phyloP scores from a whole-genome alignment of 805 yeast genomes.

The Tetrapisispora nanseiensis region DNA sequence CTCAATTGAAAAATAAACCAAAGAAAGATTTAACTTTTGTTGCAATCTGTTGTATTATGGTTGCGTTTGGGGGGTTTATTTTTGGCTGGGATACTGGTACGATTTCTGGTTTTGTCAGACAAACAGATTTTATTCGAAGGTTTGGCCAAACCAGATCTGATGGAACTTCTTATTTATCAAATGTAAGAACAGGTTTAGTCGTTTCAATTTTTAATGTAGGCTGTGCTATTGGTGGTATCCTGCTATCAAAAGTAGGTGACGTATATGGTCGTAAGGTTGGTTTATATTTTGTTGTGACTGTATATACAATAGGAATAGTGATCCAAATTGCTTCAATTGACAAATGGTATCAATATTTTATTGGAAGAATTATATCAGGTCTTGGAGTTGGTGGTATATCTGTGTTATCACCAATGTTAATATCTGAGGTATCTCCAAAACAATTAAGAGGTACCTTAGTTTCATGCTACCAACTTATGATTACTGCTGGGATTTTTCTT shows the following conservation, averaged over 20 bases:
- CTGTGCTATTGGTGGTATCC: conserved; percentile 64
- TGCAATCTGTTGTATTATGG: conserved; percentile 30
- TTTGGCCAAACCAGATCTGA: conserved; percentile 16
- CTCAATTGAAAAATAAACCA: conserved; percentile 15
- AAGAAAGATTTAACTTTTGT: conserved; percentile 23
- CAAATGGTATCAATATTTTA: conserved; percentile 62
- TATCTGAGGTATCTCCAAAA: conserved; percentile 35
- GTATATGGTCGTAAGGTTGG: conserved; percentile 57
- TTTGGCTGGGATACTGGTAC: conserved; percentile 73
- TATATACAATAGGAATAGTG: conserved; percentile 58
- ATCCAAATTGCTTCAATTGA: conserved; percentile 50
- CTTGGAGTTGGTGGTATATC: conserved; percentile 69
- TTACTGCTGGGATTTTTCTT: conserved; percentile 66
- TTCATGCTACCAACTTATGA: conserved; percentile 62
- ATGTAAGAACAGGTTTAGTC: conserved; percentile 22
- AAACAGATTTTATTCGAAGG: conserved; percentile 22
- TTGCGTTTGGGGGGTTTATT: conserved; percentile 70
- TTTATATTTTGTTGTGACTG: conserved; percentile 46
- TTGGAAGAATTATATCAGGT: conserved; percentile 66
- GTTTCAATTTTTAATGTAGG: conserved; percentile 58
- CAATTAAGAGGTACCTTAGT: conserved; percentile 64
- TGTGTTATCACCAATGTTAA: conserved; percentile 65
- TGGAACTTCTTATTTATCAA: conserved; percentile 18
- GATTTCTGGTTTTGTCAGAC: conserved; percentile 59
- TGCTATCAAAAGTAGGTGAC: conserved; percentile 51